Conservation (phyloP, 1,284 basidiomycete genomes). For the Cutaneotrichosporon sp. region DNA sequence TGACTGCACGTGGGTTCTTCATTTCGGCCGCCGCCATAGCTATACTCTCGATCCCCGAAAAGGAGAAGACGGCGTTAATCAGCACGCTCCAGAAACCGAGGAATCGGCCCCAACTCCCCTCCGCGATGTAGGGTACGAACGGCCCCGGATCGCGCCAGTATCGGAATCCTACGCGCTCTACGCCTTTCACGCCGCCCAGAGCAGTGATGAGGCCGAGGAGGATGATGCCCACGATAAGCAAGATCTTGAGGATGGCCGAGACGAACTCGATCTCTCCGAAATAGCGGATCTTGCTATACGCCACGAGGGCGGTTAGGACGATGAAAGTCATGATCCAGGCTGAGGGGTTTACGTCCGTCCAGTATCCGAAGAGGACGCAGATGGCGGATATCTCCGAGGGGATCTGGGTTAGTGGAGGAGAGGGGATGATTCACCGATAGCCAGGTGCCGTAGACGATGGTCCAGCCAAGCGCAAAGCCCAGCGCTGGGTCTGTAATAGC, state of each 20-base stretch:
- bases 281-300: conserved; percentile 24
- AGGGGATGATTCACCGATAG: conserved; percentile 22
- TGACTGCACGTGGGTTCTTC: conserved; percentile 34
- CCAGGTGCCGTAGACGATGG: conserved; percentile 32
- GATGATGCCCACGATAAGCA: conserved; percentile 62
- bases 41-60: conserved; percentile 29
- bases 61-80: conserved; percentile 37
- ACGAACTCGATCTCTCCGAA: conserved; percentile 61
- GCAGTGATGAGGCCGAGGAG: conserved; percentile 64
- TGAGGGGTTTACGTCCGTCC: conserved; percentile 25
- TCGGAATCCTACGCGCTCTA: conserved; percentile 55
- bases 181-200: conserved; percentile 46
- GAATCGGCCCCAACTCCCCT: conserved; percentile 27
- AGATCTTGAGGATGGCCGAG: conserved; percentile 68
- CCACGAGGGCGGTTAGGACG: conserved; percentile 20
- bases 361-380: conserved; percentile 32
- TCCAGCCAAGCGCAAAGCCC: conserved; percentile 40
- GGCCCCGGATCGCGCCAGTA: conserved; percentile 70
- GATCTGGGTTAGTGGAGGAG: conserved; percentile 11
- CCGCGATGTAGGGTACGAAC: conserved; percentile 42
- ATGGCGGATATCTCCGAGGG: conserved; percentile 32
- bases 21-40: conserved; percentile 44
- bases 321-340: conserved; percentile 31
- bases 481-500: conserved; percentile 35
- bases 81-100: conserved; percentile 32